Evolutionary conservation across 2,329 filamentous ascomycete species (phyloP).

Genomic region (Verruconis gallopava): DNA sequence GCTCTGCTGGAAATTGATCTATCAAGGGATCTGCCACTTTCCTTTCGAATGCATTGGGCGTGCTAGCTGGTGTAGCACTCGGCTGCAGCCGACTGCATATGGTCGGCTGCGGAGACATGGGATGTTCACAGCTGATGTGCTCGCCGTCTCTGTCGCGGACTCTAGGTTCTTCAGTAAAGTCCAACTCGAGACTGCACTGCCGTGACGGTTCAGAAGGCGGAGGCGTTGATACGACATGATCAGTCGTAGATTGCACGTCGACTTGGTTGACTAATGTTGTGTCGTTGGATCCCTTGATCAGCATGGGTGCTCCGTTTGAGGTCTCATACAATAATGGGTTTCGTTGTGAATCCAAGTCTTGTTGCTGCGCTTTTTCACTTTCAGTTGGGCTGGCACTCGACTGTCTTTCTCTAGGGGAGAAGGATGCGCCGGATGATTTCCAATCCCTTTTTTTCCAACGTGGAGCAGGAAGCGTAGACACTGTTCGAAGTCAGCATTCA

Average conservation of each 20-base stretch:
- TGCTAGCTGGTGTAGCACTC: not conserved
- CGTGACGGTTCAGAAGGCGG: too few relatives aligned
- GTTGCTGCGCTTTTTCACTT: not conserved
- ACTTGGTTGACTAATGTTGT: not conserved
- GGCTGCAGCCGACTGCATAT: not conserved
- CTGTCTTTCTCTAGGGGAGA: constrained; percentile 17
- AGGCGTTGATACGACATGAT: too few relatives aligned
- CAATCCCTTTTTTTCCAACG: constrained; percentile 35
- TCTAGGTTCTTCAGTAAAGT: too few relatives aligned
- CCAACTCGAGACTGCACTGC: too few relatives aligned
- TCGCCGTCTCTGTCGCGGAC: too few relatives aligned
- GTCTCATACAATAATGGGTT: too few relatives aligned
- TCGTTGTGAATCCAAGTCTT: not conserved
- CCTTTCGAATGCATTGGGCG: not conserved
- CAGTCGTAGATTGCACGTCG: not conserved
- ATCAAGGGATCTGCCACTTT: too few relatives aligned
- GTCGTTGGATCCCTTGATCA: not conserved
- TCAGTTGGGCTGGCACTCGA: not conserved
- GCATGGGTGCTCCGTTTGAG: not conserved
- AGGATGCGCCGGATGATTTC: constrained; percentile 21
- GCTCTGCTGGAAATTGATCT: not conserved
- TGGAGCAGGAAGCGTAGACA: not conserved
- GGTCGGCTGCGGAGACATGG: not conserved
- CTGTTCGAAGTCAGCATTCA: not conserved
- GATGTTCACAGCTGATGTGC: too few relatives aligned